Percentiles rank a stretch among this genome's conserved stretches.
Conservation (phyloP, 2,329 filamentous ascomycete species). For the Aureobasidium lini region DNA sequence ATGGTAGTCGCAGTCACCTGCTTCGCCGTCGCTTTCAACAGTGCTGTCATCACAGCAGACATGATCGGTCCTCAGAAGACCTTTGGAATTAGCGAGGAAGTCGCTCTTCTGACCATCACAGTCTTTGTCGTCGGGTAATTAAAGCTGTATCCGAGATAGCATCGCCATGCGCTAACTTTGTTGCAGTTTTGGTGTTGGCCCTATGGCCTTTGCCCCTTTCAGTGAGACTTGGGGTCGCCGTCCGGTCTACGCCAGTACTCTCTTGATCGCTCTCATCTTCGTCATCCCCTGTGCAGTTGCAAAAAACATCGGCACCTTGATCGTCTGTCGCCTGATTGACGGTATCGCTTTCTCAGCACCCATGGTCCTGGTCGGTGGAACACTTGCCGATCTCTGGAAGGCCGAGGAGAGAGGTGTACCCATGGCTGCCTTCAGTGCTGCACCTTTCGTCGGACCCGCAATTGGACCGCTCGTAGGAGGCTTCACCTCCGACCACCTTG, state of each 20-base stretch:
- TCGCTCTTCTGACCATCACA: conserved; percentile 63
- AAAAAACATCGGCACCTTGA: conserved; percentile 66
- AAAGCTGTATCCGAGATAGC: conserved; percentile 34
- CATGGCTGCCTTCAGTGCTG: conserved; percentile 79
- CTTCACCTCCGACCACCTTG: conserved; percentile 60
- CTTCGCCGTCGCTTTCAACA: conserved; percentile 45
- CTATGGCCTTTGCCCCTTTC: conserved; percentile 71
- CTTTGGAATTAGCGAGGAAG: conserved; percentile 64
- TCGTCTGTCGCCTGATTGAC: conserved; percentile 70
- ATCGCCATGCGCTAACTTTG: neutral
- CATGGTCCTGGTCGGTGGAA: conserved; percentile 80
- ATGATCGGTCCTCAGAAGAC: conserved; percentile 55
- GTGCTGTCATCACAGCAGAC: conserved; percentile 71
- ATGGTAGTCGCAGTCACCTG: conserved; percentile 65
- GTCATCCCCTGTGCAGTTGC: conserved; percentile 72
- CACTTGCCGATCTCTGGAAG: conserved; percentile 74
- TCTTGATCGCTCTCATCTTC: conserved; percentile 67
- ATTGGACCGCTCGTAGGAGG: conserved; percentile 59
- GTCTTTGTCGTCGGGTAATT: conserved; percentile 62
- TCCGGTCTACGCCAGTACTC: conserved; percentile 61
- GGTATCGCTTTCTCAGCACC: conserved; percentile 79
- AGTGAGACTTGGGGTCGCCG: conserved; percentile 68
- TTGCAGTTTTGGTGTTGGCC: conserved; percentile 64
- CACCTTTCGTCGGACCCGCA: conserved; percentile 74
- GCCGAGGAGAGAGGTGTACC: conserved; percentile 78